These are phyloP conservation scores for Penicillium cataractarum DNA, from an alignment of 495 filamentous ascomycete genomes.

Conservation along the genomic window DNA sequence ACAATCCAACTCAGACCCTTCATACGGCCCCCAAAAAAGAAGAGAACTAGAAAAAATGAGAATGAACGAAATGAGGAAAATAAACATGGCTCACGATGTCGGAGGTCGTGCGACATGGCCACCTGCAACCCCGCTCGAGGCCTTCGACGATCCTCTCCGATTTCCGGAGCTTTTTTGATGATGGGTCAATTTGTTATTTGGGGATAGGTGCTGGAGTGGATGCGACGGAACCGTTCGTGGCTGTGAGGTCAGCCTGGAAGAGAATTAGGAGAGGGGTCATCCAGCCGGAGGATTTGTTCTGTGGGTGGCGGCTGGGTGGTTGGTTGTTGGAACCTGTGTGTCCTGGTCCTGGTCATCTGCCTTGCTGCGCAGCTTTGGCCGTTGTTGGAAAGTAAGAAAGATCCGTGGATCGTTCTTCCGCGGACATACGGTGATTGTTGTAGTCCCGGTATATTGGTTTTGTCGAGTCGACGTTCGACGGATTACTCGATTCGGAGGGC, in stretches of 20 bases:
- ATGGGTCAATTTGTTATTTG: not conserved
- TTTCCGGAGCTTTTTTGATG: conserved; percentile 5
- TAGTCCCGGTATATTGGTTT: not conserved
- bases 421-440: not conserved
- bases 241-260: not conserved
- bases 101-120: conserved; percentile 4
- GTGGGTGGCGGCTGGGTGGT: not conserved
- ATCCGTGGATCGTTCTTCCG: not conserved
- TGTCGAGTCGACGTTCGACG: not conserved
- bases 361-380: not conserved
- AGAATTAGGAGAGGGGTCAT: not conserved
- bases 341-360: conserved; percentile 3
- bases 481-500: not conserved
- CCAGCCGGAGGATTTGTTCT: not conserved
- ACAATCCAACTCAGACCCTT: not conserved
- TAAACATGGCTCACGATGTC: not conserved
- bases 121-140: conserved; percentile 3
- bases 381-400: not conserved
- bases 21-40: not conserved
- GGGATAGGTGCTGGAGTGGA: not conserved
- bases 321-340: no score
- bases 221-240: not conserved
- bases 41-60: not conserved
- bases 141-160: not conserved
- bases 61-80: not conserved